Conservation (phyloP, 2,329 filamentous ascomycete genomes). For the Colletotrichum liriopes region DNA sequence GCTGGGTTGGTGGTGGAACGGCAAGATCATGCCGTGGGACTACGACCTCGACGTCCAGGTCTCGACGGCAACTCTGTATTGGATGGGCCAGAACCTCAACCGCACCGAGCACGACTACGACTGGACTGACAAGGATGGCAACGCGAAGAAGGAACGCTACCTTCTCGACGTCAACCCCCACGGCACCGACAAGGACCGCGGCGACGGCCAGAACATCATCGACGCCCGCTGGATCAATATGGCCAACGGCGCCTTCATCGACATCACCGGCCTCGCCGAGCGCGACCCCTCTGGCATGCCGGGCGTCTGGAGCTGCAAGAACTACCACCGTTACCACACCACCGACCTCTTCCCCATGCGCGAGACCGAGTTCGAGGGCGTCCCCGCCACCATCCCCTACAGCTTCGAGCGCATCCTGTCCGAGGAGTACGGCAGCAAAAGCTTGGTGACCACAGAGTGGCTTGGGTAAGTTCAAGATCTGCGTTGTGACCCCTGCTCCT, state of each 20-base stretch:
- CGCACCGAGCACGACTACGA: slow-evolving; percentile 75
- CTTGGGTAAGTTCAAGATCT: slow-evolving; percentile 66
- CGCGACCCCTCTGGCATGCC: slow-evolving; percentile 72
- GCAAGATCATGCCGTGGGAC: slow-evolving; percentile 84
- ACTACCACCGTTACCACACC: slow-evolving; percentile 79
- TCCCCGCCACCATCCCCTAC: slow-evolving; percentile 79
- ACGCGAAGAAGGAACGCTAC: slow-evolving; percentile 66
- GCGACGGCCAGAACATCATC: slow-evolving; percentile 83
- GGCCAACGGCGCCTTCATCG: slow-evolving; percentile 83
- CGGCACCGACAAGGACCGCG: slow-evolving; percentile 72
- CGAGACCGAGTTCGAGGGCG: slow-evolving; percentile 81
- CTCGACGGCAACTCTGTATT: slow-evolving; percentile 74
- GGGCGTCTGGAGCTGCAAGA: slow-evolving; percentile 85
- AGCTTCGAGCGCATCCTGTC: slow-evolving; percentile 76
- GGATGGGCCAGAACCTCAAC: slow-evolving; percentile 78
- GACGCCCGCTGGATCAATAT: slow-evolving; percentile 88
- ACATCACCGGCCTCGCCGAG: slow-evolving; percentile 84
- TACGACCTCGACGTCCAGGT: slow-evolving; percentile 89
- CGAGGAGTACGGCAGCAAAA: slow-evolving; percentile 76
- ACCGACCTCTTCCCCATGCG: slow-evolving; percentile 84
- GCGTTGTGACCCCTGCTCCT: slow-evolving; percentile 9
- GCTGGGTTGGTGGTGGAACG: slow-evolving; percentile 93
- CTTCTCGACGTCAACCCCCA: slow-evolving; percentile 85
- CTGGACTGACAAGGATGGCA: slow-evolving; percentile 60
- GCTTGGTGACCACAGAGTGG: slow-evolving; percentile 73